Evolutionary conservation across 345 rosid genomes (phyloP).

Genomic region (Heritiera fomes): DNA sequence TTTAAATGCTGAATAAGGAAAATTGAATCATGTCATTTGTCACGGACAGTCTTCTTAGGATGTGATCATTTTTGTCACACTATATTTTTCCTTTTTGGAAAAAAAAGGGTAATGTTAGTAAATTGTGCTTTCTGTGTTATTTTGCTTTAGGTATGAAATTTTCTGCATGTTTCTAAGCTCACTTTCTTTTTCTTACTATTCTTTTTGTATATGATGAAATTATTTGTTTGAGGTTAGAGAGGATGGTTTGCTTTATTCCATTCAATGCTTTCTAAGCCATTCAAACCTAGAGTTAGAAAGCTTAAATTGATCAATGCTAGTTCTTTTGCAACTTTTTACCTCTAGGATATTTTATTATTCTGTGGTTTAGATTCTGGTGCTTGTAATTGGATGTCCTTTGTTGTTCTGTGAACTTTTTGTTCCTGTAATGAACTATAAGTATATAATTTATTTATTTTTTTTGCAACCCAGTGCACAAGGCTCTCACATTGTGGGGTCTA

Average conservation of each 20-base stretch:
- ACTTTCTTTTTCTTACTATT: not conserved
- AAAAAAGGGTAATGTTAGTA: not conserved
- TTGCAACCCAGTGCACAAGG: no score
- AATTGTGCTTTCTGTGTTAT: not conserved
- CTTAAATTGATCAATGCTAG: not conserved
- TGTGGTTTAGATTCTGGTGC: not conserved
- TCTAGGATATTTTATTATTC: not conserved
- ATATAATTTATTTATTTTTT: not conserved
- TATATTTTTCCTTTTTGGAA: not conserved
- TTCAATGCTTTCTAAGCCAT: conserved; percentile 13
- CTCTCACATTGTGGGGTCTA: no score
- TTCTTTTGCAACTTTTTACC: not conserved
- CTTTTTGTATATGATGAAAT: not conserved
- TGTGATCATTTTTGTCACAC: not conserved
- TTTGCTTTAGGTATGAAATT: not conserved
- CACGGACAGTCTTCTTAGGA: not conserved
- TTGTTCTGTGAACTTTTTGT: not conserved
- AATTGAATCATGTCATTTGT: not conserved
- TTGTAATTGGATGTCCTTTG: not conserved
- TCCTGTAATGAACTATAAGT: not conserved
- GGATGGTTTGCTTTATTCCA: not conserved
- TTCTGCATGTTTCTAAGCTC: not conserved
- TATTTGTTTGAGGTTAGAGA: not conserved
- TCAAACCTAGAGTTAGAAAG: not conserved
- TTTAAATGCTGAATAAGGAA: not conserved